phyloP scores from a whole-genome alignment of 768 basidiomycete species.

The Porpolomopsis calyptriformis region DNA sequence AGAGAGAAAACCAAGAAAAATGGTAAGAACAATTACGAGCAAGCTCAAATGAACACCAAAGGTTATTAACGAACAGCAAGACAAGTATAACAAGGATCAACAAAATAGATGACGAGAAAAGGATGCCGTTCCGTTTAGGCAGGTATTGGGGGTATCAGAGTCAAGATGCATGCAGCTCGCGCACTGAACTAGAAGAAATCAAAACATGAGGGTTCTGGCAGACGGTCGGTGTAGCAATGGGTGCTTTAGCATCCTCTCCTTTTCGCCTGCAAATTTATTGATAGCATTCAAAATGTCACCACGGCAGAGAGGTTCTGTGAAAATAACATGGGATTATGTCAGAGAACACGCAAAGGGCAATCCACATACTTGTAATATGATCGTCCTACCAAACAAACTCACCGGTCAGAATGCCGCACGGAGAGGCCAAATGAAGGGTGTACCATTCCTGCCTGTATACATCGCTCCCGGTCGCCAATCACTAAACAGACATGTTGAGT shows the following conservation, averaged over 20 bases:
- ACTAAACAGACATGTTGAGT: conserved; percentile 31
- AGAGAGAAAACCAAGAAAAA: too few relatives aligned
- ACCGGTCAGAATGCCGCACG: conserved; percentile 4
- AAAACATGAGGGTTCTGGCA: too few relatives aligned
- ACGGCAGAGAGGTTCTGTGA: conserved; percentile 38
- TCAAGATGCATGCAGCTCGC: too few relatives aligned
- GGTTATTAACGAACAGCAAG: too few relatives aligned
- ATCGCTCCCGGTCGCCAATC: conserved; percentile 79
- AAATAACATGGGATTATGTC: background rate
- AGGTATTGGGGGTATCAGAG: too few relatives aligned
- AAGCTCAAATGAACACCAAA: too few relatives aligned
- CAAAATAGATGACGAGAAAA: too few relatives aligned
- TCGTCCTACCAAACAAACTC: conserved; percentile 18
- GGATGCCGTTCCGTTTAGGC: too few relatives aligned
- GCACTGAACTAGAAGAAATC: too few relatives aligned
- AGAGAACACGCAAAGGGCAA: background rate
- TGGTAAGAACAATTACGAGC: too few relatives aligned
- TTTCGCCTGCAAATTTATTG: conserved; percentile 42
- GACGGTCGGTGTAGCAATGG: conserved; percentile 6
- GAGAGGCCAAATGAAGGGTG: background rate
- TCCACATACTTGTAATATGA: conserved; percentile 21
- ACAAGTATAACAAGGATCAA: too few relatives aligned
- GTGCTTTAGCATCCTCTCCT: conserved; percentile 5
- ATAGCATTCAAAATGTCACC: conserved; percentile 51
- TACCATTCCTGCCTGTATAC: conserved; percentile 62